phyloP scores from a whole-genome alignment of 768 basidiomycete species.

The Leucocoprinus sp. region DNA sequence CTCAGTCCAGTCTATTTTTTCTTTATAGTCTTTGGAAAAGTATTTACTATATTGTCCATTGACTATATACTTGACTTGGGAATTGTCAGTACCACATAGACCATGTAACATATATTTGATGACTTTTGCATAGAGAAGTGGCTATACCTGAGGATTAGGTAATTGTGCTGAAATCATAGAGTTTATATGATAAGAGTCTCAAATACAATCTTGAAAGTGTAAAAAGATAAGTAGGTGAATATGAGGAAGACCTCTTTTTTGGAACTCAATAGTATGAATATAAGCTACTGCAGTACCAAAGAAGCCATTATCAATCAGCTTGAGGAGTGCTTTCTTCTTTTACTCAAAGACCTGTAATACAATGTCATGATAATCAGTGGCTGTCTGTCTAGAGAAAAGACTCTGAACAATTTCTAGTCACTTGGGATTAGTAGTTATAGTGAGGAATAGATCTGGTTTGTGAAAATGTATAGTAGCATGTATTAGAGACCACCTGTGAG shows the following conservation, averaged over 20 bases:
- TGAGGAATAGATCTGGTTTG: conserved; percentile 37
- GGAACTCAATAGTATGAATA: conserved; percentile 50
- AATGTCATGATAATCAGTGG: conserved; percentile 38
- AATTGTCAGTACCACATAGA: conserved; percentile 34
- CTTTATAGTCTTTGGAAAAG: too few relatives aligned
- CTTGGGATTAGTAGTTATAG: conserved; percentile 39
- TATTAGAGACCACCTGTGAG: neutral
- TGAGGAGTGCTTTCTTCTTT: conserved; percentile 29
- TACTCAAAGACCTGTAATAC: conserved; percentile 35
- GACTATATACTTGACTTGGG: too few relatives aligned
- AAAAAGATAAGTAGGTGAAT: conserved; percentile 44
- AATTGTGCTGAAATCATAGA: conserved; percentile 30
- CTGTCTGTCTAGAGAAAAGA: conserved; percentile 29
- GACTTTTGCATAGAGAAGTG: conserved; percentile 31
- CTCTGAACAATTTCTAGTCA: conserved; percentile 38
- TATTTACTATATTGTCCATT: too few relatives aligned
- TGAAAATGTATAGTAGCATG: conserved; percentile 14
- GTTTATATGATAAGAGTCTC: conserved; percentile 29
- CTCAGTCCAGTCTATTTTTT: too few relatives aligned
- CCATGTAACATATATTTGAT: conserved; percentile 26
- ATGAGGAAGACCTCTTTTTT: conserved; percentile 49
- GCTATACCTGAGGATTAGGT: conserved; percentile 32
- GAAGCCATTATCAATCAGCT: conserved; percentile 29
- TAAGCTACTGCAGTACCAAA: conserved; percentile 34
- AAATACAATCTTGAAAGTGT: conserved; percentile 25